Percentiles rank a stretch among this genome's conserved stretches.
Evolutionary conservation across 306 rosid genomes (phyloP).

Genomic region (Alnus glutinosa): DNA sequence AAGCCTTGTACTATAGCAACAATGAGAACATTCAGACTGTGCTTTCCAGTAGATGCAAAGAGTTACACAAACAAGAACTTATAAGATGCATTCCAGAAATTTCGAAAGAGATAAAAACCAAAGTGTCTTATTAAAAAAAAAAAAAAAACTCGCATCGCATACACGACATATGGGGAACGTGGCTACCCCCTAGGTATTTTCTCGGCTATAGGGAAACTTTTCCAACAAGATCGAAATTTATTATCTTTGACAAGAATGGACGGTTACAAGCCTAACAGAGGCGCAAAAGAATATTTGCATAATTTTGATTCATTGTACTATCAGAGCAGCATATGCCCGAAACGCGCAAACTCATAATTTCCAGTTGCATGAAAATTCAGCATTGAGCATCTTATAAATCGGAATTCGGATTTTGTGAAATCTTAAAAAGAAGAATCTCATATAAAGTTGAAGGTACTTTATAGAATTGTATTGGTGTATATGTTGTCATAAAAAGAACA

Average conservation of each 20-base stretch:
- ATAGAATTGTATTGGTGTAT: neutral
- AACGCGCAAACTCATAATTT: conserved; percentile 26
- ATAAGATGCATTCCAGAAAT: conserved; percentile 6
- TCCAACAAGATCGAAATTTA: neutral
- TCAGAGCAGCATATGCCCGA: conserved; percentile 97
- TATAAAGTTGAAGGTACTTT: neutral
- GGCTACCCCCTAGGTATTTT: conserved; percentile 73
- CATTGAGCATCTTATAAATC: neutral
- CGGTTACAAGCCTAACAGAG: conserved; percentile 98
- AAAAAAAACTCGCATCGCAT: conserved; percentile 63
- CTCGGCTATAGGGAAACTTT: conserved; percentile 61
- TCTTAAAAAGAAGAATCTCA: neutral
- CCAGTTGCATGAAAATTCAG: conserved; percentile 25
- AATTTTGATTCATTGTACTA: conserved; percentile 94
- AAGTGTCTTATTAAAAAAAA: conserved; percentile 21
- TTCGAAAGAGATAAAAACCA: conserved; percentile 7
- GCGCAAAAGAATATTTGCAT: conserved; percentile 93
- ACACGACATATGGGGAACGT: conserved; percentile 62
- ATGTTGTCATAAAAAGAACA: neutral
- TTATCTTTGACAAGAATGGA: conserved; percentile 84
- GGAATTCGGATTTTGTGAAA: neutral
- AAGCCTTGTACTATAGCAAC: conserved; percentile 20
- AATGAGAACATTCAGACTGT: conserved; percentile 6
- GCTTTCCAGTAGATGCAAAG: neutral
- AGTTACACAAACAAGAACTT: conserved; percentile 12